Base-by-base conservation (phyloP, 2,329 filamentous ascomycete species). In the Alternaria triticina region DNA sequence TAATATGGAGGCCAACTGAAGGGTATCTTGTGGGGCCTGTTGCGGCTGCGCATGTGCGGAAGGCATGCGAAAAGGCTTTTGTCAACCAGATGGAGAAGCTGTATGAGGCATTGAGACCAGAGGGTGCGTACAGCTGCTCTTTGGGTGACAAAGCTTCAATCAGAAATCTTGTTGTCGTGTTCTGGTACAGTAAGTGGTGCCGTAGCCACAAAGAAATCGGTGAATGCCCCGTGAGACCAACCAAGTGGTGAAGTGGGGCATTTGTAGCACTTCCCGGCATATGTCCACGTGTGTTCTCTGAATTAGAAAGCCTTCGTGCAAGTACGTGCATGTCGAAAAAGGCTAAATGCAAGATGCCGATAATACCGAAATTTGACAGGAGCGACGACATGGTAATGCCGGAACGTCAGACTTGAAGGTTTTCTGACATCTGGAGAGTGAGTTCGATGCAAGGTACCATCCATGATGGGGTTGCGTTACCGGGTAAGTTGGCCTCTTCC, bases 231-330 rank as follows among this genome's bases (percentile, higher is more conserved):
- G 17, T 61, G 54, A 49, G 46, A 56, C 47, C 28, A 58, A 62
- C 45, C 61, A 58, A 60, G 64, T 67, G 68, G 68, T 69, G 68
- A 62, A 59, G 70, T 71, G 68, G 70, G 70, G 68, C 70, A 61
- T 51, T 36, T 23, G 45, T 11, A 50, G 56, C 52, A 40, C 10
- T 54, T 17, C n/a, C 51, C 45, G 27, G 51, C 56, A 57, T 23
- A 15, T 30, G 57, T 61, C 20, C 64, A 59, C 46, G 27, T 61
- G 64, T n/a, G n/a, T n/a, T n/a, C n/a, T n/a, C n/a, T n/a, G n/a
- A n/a, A n/a, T n/a, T n/a, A n/a, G n/a, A n/a, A n/a, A n/a, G n/a
- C n/a, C n/a, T n/a, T n/a, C n/a, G n/a, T n/a, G n/a, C n/a, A n/a
- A n/a, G n/a, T n/a, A n/a, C n/a, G n/a, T n/a, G n/a, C n/a, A n/a